These are phyloP conservation scores for Apiosordaria backusii DNA, from an alignment of 495 filamentous ascomycete genomes.

Conservation along the genomic window DNA sequence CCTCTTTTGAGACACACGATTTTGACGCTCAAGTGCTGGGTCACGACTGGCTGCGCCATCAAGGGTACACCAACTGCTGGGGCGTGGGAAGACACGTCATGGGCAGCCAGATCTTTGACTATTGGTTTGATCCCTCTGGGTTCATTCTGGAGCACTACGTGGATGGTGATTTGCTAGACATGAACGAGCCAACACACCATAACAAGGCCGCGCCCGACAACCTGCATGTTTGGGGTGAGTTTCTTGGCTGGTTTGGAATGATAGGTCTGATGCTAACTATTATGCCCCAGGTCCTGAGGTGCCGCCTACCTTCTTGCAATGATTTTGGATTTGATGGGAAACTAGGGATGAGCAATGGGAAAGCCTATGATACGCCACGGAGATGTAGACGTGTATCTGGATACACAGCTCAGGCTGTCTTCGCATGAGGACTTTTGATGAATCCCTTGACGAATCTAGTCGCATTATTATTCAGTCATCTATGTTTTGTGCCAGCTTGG, in stretches of 20 bases:
- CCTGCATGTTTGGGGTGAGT: constrained; percentile 50
- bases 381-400: neutral
- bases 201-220: constrained; percentile 42
- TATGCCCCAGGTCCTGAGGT: constrained; percentile 7
- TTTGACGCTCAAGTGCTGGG: constrained; percentile 72
- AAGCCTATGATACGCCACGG: neutral
- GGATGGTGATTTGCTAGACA: constrained; percentile 67
- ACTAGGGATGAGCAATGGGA: neutral
- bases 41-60: constrained; percentile 63
- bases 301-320: constrained; percentile 7
- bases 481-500: no score
- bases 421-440: neutral
- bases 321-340: neutral
- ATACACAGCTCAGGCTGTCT: neutral
- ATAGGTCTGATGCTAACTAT: neutral
- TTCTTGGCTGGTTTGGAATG: neutral
- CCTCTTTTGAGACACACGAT: constrained; percentile 70
- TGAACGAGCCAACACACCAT: constrained; percentile 50
- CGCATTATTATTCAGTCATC: no score
- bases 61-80: constrained; percentile 67
- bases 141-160: constrained; percentile 65
- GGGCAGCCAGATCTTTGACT: constrained; percentile 65
- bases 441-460: neutral
- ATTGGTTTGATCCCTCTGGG: constrained; percentile 64
- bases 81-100: constrained; percentile 68